Evolutionary conservation across 805 yeast genomes (phyloP).

Genomic region (Kazachstania bromeliacearum): DNA sequence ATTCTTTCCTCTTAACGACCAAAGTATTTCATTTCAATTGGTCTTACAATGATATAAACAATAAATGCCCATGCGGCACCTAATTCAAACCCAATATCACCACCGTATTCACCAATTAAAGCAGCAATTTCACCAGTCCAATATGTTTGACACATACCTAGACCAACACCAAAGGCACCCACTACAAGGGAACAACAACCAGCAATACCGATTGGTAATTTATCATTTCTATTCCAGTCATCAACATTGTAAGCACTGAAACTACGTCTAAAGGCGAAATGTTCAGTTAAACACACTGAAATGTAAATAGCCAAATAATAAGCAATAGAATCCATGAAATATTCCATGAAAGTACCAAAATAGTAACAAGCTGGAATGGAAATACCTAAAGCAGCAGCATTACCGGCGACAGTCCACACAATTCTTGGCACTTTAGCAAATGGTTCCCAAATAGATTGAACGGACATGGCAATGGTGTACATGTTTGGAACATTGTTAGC

Average conservation of each 20-base stretch:
- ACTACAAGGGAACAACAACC: conserved; percentile 70
- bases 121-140: conserved; percentile 62
- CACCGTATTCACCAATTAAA: conserved; percentile 58
- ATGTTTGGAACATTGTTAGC: conserved; percentile 90
- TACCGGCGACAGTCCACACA: conserved; percentile 70
- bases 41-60: conserved; percentile 48
- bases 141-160: conserved; percentile 87
- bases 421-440: conserved; percentile 72
- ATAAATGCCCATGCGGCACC: conserved; percentile 59
- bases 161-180: conserved; percentile 76
- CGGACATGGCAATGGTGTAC: conserved; percentile 82
- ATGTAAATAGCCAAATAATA: conserved; percentile 85
- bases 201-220: conserved; percentile 69
- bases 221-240: conserved; percentile 46
- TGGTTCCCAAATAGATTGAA: conserved; percentile 75
- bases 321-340: conserved; percentile 86
- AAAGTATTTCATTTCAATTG: conserved; percentile 54
- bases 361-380: conserved; percentile 81
- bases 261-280: conserved; percentile 57
- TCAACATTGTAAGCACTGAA: conserved; percentile 52
- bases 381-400: conserved; percentile 69
- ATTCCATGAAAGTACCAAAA: conserved; percentile 62
- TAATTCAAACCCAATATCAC: conserved; percentile 81
- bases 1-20: conserved; percentile 36
- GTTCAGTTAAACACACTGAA: conserved; percentile 70